Evolutionary conservation across 2,329 filamentous ascomycete genomes (phyloP).

Genomic region (Ophiostoma tasmaniense): DNA sequence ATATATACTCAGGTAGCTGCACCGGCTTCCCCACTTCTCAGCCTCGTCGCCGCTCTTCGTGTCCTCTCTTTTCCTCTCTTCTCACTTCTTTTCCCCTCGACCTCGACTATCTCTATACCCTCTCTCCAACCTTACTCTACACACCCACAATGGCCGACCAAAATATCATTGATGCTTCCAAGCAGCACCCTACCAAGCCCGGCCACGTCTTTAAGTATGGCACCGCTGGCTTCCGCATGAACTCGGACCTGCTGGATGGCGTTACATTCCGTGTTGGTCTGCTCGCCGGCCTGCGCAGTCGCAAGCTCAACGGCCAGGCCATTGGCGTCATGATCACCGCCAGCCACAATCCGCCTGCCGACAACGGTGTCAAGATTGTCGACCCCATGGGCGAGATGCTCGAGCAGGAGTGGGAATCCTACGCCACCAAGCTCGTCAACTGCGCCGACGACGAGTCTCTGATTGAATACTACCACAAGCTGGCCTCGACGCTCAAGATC

Average conservation of each 20-base stretch:
- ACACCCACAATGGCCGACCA: constrained; percentile 16
- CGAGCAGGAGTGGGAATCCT: constrained; percentile 86
- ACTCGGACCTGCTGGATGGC: constrained; percentile 73
- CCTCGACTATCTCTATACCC: background rate
- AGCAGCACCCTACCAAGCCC: constrained; percentile 52
- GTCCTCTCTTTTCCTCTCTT: background rate
- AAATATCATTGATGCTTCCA: constrained; percentile 51
- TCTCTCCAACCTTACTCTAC: background rate
- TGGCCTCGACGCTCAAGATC: constrained; percentile 68
- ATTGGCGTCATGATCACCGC: constrained; percentile 97
- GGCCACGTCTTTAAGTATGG: constrained; percentile 53
- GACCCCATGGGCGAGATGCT: constrained; percentile 98
- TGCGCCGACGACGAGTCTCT: constrained; percentile 66
- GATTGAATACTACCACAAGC: constrained; percentile 63
- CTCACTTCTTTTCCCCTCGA: background rate
- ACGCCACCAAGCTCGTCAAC: constrained; percentile 86
- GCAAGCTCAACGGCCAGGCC: constrained; percentile 79
- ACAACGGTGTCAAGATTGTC: constrained; percentile 92
- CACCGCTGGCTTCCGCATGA: constrained; percentile 61
- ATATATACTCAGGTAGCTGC: background rate
- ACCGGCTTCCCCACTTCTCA: constrained; percentile 11
- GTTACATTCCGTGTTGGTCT: constrained; percentile 90
- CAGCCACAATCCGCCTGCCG: constrained; percentile 80
- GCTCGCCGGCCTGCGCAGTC: constrained; percentile 77
- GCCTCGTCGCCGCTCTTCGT: constrained; percentile 10